These are phyloP conservation scores for Hypericum androsaemum DNA, from an alignment of 345 rosid genomes.

Conservation along the genomic window DNA sequence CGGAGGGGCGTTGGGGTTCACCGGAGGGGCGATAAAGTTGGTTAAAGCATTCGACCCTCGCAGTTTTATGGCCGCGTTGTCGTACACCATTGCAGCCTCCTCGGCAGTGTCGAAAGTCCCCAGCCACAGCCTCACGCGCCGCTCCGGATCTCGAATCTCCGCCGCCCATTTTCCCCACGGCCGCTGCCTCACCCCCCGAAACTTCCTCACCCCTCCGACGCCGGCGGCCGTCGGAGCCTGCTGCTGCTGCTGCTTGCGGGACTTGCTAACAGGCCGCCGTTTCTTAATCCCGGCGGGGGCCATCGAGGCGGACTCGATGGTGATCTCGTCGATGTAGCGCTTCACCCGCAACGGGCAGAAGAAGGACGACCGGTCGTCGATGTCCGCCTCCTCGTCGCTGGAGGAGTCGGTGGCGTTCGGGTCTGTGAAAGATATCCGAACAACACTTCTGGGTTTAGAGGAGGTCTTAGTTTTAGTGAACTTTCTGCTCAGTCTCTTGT, in stretches of 20 bases:
- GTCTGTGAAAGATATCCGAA: constrained; percentile 16
- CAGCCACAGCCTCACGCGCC: constrained; percentile 36
- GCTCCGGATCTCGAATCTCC: constrained; percentile 40
- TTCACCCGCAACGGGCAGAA: background rate
- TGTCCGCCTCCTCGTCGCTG: constrained; percentile 10
- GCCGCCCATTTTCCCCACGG: constrained; percentile 66
- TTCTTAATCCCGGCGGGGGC: background rate
- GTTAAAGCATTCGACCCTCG: constrained; percentile 43
- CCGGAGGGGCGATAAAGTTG: constrained; percentile 28
- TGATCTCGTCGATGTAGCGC: constrained; percentile 13
- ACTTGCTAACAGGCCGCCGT: background rate
- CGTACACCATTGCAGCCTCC: constrained; percentile 51
- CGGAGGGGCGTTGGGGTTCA: background rate
- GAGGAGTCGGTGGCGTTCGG: constrained; percentile 25
- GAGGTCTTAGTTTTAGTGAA: background rate
- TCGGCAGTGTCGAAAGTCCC: constrained; percentile 49
- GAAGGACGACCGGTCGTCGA: no score
- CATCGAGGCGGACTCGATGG: background rate
- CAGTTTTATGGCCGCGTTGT: constrained; percentile 38
- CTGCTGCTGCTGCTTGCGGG: no score
- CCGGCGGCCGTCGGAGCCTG: constrained; percentile 5
- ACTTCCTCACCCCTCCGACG: constrained; percentile 21
- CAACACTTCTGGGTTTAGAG: background rate
- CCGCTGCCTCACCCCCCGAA: constrained; percentile 49
- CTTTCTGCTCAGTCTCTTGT: background rate